Conservation (phyloP, 352 stramenopile species). For the Nothophytophthora sp. region DNA sequence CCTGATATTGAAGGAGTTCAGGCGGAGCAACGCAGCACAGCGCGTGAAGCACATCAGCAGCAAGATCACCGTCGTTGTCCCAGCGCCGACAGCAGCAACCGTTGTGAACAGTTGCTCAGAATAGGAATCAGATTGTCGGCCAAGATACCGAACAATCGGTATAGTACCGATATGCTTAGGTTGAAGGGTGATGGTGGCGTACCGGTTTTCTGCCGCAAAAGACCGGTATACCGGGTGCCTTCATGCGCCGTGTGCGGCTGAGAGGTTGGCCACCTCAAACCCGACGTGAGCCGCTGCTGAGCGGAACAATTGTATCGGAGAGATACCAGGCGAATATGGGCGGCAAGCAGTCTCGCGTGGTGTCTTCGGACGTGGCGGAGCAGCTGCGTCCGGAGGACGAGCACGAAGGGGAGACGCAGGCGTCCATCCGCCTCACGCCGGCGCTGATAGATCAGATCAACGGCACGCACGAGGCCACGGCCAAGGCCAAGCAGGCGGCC, state of each 20-base stretch:
- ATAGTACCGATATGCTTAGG: too few relatives aligned
- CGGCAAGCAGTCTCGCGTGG: conserved; percentile 78
- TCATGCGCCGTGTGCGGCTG: conserved; percentile 13
- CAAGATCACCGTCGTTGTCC: too few relatives aligned
- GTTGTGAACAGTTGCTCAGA: too few relatives aligned
- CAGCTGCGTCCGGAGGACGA: conserved; percentile 52
- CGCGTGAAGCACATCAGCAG: too few relatives aligned
- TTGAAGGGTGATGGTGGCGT: too few relatives aligned
- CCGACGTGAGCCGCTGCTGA: conserved; percentile 37
- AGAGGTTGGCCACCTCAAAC: conserved; percentile 4
- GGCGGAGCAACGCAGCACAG: too few relatives aligned
- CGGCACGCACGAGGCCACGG: conserved; percentile 27
- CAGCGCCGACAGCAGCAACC: too few relatives aligned
- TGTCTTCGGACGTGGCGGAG: conserved; percentile 52
- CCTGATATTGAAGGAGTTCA: too few relatives aligned
- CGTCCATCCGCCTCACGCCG: conserved; percentile 71
- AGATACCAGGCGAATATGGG: conserved; percentile 47
- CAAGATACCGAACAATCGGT: too few relatives aligned
- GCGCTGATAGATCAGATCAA: conserved; percentile 75
- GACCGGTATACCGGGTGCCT: not conserved
- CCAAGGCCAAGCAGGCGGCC: conserved; percentile 7
- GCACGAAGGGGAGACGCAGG: conserved; percentile 42
- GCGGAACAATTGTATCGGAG: too few relatives aligned
- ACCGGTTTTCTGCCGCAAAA: too few relatives aligned
- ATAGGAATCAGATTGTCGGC: too few relatives aligned